Percentiles rank a stretch among this genome's conserved stretches.
These are phyloP conservation scores for Malassezia sympodialis DNA, from an alignment of 1,284 basidiomycete genomes.

Conservation along the genomic window DNA sequence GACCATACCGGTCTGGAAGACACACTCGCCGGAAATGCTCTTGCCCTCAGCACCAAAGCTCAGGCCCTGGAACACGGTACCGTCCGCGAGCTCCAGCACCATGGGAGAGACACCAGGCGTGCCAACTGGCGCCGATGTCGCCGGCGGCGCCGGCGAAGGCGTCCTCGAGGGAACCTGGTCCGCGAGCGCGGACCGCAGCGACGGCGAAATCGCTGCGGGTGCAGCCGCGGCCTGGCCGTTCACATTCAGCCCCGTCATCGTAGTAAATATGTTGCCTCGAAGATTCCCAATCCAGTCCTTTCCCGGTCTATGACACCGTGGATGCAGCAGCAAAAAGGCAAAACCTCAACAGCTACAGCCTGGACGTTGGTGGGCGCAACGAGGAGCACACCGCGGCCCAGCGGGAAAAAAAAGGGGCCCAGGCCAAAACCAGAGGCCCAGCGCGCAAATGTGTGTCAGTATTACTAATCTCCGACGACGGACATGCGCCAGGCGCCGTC, in stretches of 20 bases:
- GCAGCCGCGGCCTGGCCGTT: not conserved
- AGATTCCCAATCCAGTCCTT: not conserved
- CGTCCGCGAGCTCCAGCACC: constrained; percentile 84
- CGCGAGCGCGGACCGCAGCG: constrained; percentile 30
- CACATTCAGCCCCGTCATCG: not conserved
- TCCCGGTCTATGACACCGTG: not conserved
- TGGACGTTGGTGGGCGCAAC: not conserved
- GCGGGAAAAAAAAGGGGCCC: not conserved
- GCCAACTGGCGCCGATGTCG: constrained; percentile 20
- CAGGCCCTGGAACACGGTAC: constrained; percentile 74
- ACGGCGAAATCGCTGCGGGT: constrained; percentile 21
- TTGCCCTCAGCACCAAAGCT: constrained; percentile 86
- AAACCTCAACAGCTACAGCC: not conserved
- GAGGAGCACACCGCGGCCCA: not conserved
- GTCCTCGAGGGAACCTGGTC: constrained; percentile 17
- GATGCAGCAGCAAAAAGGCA: not conserved
- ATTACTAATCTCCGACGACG: not conserved
- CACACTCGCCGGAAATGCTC: constrained; percentile 92
- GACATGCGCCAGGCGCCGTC: not conserved
- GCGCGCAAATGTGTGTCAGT: not conserved
- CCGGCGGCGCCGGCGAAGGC: constrained; percentile 20
- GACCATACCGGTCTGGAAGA: constrained; percentile 99
- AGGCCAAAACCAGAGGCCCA: not conserved
- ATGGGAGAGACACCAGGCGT: constrained; percentile 43
- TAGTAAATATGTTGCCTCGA: not conserved